phyloP scores from a whole-genome alignment of 345 rosid genomes.

The Populus euphratica region DNA sequence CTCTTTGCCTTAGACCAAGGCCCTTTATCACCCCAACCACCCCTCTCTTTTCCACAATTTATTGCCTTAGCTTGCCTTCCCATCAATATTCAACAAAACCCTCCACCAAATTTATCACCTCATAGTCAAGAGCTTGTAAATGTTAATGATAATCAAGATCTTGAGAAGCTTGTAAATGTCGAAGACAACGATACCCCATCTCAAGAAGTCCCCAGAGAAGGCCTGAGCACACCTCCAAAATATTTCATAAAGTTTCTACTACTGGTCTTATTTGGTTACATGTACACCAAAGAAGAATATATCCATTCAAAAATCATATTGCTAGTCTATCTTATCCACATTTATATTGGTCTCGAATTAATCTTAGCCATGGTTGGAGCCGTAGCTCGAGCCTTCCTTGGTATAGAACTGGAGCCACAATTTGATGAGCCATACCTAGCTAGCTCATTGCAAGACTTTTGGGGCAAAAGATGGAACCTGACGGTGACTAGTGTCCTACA shows the following conservation, averaged over 20 bases:
- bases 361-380: constrained; percentile 34
- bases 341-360: constrained; percentile 46
- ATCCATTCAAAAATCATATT: constrained; percentile 31
- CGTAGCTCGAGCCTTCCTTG: constrained; percentile 28
- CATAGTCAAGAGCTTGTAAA: too few species aligned
- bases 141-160: too few species aligned
- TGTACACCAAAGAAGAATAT: constrained; percentile 14
- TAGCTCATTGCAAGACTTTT: constrained; percentile 23
- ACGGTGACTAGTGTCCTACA: constrained; percentile 13
- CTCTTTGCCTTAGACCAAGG: constrained; percentile 16
- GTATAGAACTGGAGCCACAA: constrained; percentile 48
- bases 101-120: too few species aligned
- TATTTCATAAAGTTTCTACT: constrained; percentile 16
- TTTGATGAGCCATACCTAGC: constrained; percentile 52
- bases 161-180: too few species aligned
- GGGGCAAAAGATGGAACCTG: constrained; percentile 31
- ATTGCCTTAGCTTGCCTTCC: constrained; percentile 28
- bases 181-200: too few species aligned
- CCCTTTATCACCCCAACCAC: constrained; percentile 15
- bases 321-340: constrained; percentile 36
- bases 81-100: constrained; percentile 14
- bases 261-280: constrained; percentile 2
- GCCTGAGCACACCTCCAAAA: constrained; percentile 9
- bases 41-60: constrained; percentile 7
- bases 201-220: not conserved